A percentile compares a stretch with the other conserved stretches of the same genome.
These are phyloP conservation scores for Centella asiatica DNA, from an alignment of 129 eudicot species.

Conservation along the genomic window DNA sequence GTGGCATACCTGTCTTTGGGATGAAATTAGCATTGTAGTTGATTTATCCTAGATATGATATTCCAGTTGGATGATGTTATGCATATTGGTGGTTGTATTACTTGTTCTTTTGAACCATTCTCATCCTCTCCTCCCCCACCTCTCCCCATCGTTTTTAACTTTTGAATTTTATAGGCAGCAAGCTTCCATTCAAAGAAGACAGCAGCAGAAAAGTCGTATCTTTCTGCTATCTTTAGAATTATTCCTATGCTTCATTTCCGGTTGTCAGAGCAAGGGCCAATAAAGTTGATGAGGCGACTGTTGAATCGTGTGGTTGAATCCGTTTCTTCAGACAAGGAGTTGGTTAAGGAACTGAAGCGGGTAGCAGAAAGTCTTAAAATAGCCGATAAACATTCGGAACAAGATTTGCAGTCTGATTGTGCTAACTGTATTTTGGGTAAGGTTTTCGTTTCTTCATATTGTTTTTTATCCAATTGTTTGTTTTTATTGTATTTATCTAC, in stretches of 20 bases:
- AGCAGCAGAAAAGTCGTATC: conserved; percentile 71
- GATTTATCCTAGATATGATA: too few species aligned
- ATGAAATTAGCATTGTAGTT: background rate
- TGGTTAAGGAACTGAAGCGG: conserved; percentile 56
- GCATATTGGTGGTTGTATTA: background rate
- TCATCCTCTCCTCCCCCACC: background rate
- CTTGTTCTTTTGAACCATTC: conserved; percentile 12
- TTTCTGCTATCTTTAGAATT: conserved; percentile 60
- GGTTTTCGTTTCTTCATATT: background rate
- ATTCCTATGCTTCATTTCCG: conserved; percentile 59
- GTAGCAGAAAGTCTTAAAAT: conserved; percentile 56
- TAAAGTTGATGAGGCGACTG: conserved; percentile 60
- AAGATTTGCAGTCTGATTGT: conserved; percentile 45
- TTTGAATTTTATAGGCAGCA: conserved; percentile 38
- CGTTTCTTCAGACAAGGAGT: conserved; percentile 65
- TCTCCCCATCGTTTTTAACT: too few species aligned
- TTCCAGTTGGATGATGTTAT: background rate
- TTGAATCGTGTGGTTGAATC: conserved; percentile 44
- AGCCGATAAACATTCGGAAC: conserved; percentile 54
- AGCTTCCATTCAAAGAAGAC: conserved; percentile 62
- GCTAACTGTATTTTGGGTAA: conserved; percentile 60
- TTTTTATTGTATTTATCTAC: background rate
- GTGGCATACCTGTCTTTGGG: background rate
- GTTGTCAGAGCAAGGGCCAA: conserved; percentile 49
- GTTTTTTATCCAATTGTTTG: background rate